phyloP scores from a whole-genome alignment of 108 stramenopile species.

The Nitzschia sp. region DNA sequence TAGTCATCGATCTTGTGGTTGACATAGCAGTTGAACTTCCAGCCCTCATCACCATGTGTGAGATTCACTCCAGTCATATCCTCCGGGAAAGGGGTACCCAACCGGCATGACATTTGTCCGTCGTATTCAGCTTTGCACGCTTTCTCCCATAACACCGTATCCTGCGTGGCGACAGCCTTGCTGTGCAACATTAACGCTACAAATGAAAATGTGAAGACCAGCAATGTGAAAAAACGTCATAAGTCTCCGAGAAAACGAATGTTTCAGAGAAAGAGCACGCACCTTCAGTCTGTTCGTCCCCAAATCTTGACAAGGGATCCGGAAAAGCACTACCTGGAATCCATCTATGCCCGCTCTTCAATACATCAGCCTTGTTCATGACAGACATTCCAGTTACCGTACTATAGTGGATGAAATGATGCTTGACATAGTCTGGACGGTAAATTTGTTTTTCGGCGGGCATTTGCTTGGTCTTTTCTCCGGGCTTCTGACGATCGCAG shows the following conservation, averaged over 20 bases:
- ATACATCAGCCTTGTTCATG: constrained; percentile 49
- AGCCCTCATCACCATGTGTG: constrained; percentile 37
- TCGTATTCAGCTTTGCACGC: constrained; percentile 35
- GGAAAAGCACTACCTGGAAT: constrained; percentile 41
- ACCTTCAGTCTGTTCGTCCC: constrained; percentile 72
- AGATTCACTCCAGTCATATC: constrained; percentile 19
- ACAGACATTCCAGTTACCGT: constrained; percentile 73
- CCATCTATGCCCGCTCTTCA: constrained; percentile 35
- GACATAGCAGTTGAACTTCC: constrained; percentile 80
- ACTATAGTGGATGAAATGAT: constrained; percentile 87
- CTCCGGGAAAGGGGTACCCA: constrained; percentile 71
- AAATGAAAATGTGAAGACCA: background rate
- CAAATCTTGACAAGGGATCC: constrained; percentile 55
- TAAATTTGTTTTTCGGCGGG: constrained; percentile 77
- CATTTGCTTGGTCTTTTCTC: constrained; percentile 59
- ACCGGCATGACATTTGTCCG: constrained; percentile 33
- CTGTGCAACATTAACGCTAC: constrained; percentile 82
- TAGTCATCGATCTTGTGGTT: constrained; percentile 74
- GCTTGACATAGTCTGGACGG: constrained; percentile 72
- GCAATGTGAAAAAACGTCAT: background rate
- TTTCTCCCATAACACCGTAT: constrained; percentile 46
- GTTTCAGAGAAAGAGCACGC: background rate
- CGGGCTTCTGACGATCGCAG: constrained; percentile 81
- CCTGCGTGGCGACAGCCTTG: constrained; percentile 76
- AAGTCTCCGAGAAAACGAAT: background rate